Evolutionary conservation across 805 yeast species (phyloP).

Genomic region (Candida caryicola): DNA sequence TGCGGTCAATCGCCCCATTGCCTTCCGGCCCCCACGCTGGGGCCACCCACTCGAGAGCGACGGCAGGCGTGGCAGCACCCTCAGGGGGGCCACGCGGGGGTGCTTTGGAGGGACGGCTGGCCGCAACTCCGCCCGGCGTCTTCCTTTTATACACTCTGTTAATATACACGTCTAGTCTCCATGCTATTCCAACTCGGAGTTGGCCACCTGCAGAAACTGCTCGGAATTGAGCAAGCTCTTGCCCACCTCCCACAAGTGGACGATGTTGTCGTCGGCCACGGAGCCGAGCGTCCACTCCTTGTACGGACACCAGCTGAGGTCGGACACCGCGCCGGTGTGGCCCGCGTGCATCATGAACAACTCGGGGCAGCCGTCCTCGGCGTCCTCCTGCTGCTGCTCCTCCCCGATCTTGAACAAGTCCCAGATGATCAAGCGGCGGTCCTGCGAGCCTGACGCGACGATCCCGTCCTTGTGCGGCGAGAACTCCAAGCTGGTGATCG

Average conservation of each 20-base stretch:
- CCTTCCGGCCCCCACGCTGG: constrained; percentile 1
- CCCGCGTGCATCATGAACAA: constrained; percentile 91
- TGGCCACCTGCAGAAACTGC: constrained; percentile 9
- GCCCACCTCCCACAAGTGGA: constrained; percentile 55
- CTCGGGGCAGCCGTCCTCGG: constrained; percentile 89
- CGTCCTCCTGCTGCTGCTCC: constrained; percentile 82
- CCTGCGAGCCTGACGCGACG: constrained; percentile 72
- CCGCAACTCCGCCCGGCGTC: too few relatives aligned
- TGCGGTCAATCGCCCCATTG: neutral
- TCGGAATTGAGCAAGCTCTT: constrained; percentile 24
- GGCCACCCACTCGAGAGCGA: too few relatives aligned
- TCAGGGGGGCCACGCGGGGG: too few relatives aligned
- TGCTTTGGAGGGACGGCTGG: too few relatives aligned
- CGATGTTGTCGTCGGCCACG: constrained; percentile 59
- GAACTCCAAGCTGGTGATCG: constrained; percentile 73
- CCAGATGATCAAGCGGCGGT: constrained; percentile 78
- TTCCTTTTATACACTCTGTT: too few relatives aligned
- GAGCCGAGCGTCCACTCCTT: constrained; percentile 77
- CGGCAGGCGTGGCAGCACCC: too few relatives aligned
- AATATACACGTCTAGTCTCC: too few relatives aligned
- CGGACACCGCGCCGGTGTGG: constrained; percentile 74
- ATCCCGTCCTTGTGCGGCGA: constrained; percentile 76
- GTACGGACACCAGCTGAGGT: constrained; percentile 65
- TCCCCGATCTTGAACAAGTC: constrained; percentile 76
- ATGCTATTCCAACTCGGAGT: constrained; percentile 27